Evolutionary conservation across 1,284 basidiomycete species (phyloP).

Genomic region (Tylopilus sp.): DNA sequence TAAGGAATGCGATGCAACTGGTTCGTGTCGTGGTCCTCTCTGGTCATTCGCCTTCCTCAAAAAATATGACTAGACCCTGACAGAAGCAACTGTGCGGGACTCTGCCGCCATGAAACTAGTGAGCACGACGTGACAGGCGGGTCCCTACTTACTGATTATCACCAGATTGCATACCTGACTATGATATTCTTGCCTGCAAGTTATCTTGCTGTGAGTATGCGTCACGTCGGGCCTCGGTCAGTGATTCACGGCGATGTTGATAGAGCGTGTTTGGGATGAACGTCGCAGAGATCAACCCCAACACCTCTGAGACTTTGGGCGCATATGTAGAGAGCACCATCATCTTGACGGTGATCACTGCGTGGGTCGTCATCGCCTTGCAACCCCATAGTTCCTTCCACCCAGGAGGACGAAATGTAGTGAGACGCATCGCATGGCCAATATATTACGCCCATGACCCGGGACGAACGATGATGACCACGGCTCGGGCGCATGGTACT

Average conservation of each 20-base stretch:
- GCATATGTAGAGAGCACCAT: constrained; percentile 44
- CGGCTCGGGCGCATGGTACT: not conserved
- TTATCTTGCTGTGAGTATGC: constrained; percentile 37
- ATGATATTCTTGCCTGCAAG: constrained; percentile 34
- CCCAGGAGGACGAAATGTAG: not conserved
- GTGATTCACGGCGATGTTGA: constrained; percentile 1
- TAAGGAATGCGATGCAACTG: constrained; percentile 52
- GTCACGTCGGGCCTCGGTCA: not conserved
- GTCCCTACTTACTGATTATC: not conserved
- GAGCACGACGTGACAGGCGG: constrained; percentile 3
- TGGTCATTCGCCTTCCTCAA: constrained; percentile 1
- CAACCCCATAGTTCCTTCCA: constrained; percentile 30
- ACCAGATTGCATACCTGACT: constrained; percentile 31
- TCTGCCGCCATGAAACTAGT: constrained; percentile 49
- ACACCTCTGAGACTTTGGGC: constrained; percentile 33
- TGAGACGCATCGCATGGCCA: constrained; percentile 24
- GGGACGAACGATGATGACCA: not conserved
- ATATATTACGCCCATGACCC: constrained; percentile 1
- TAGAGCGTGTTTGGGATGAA: constrained; percentile 41
- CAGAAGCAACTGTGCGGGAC: constrained; percentile 46
- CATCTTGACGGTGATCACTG: constrained; percentile 46
- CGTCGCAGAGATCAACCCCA: constrained; percentile 38
- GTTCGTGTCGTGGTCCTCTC: constrained; percentile 22
- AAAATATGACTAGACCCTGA: constrained; percentile 38
- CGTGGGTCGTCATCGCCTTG: constrained; percentile 43